A percentile compares a stretch with the other conserved stretches of the same genome.
Conservation (phyloP, 371 early-diverging fungal genomes). For the Mortierella sp. region DNA sequence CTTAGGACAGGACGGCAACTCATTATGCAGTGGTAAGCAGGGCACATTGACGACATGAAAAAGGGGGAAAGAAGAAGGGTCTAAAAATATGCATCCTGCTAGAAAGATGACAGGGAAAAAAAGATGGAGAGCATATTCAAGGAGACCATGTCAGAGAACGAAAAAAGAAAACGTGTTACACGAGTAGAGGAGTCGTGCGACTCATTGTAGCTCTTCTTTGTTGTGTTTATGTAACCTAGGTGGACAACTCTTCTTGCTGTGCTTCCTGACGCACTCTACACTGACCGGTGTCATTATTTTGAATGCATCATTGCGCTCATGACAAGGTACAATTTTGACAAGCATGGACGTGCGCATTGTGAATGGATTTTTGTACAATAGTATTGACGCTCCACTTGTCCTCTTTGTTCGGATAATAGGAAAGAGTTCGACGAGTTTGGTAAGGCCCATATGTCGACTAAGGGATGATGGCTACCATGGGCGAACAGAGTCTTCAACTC, state of each 20-base stretch:
- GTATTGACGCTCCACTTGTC: background rate
- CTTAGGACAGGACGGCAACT: slow-evolving; percentile 51
- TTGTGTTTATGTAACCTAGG: slow-evolving; percentile 34
- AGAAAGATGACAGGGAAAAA: background rate
- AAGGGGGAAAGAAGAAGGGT: background rate
- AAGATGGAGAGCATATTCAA: background rate
- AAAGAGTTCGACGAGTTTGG: slow-evolving; percentile 64
- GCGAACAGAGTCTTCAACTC: background rate
- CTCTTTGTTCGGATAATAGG: slow-evolving; percentile 25
- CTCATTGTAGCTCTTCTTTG: background rate
- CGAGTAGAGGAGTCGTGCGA: background rate
- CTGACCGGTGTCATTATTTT: slow-evolving; percentile 60
- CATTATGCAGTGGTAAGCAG: slow-evolving; percentile 54
- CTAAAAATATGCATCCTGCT: slow-evolving; percentile 5
- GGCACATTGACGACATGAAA: background rate
- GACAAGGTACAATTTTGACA: slow-evolving; percentile 50
- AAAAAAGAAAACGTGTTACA: background rate
- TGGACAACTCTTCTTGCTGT: slow-evolving; percentile 57
- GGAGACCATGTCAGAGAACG: background rate
- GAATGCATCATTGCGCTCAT: slow-evolving; percentile 62
- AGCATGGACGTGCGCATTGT: background rate
- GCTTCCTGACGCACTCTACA: slow-evolving; percentile 47
- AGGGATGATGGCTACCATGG: background rate
- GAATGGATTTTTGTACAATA: background rate
- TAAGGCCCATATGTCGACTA: slow-evolving; percentile 24